Evolutionary conservation across 2,329 filamentous ascomycete genomes (phyloP).

Genomic region (Clonostachys sp.): DNA sequence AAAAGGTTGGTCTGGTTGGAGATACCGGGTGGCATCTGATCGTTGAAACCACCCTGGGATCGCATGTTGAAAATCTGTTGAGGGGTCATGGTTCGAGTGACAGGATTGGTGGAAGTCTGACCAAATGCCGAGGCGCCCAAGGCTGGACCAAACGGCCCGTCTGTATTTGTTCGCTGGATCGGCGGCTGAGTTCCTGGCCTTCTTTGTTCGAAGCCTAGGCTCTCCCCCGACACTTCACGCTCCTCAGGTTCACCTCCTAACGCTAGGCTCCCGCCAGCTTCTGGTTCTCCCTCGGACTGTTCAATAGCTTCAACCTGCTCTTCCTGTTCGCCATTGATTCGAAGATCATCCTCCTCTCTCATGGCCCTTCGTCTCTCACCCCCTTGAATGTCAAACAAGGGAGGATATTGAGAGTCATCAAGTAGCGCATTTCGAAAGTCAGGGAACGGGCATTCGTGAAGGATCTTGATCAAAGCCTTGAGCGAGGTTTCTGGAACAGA

Average conservation of each 20-base stretch:
- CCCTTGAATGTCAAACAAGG: slow-evolving; percentile 77
- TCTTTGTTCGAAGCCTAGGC: slow-evolving; percentile 49
- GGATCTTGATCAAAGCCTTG: slow-evolving; percentile 25
- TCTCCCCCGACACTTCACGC: slow-evolving; percentile 50
- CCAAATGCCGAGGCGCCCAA: slow-evolving; percentile 41
- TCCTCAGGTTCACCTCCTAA: slow-evolving; percentile 92
- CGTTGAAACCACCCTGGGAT: slow-evolving; percentile 53
- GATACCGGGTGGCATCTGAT: slow-evolving; percentile 56
- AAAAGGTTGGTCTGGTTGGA: slow-evolving; percentile 40
- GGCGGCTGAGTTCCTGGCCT: slow-evolving; percentile 71
- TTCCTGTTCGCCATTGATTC: slow-evolving; percentile 40
- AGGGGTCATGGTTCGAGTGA: slow-evolving; percentile 70
- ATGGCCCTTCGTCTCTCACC: slow-evolving; percentile 76
- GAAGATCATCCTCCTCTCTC: slow-evolving; percentile 65
- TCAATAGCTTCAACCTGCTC: slow-evolving; percentile 38
- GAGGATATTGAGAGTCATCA: slow-evolving; percentile 42
- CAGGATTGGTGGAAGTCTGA: slow-evolving; percentile 44
- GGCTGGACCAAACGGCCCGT: slow-evolving; percentile 49
- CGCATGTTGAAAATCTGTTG: slow-evolving; percentile 72
- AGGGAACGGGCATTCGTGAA: slow-evolving; percentile 28
- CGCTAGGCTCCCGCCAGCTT: slow-evolving; percentile 79
- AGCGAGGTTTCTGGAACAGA: slow-evolving; percentile 18
- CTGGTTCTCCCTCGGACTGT: slow-evolving; percentile 67
- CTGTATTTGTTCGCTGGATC: slow-evolving; percentile 59
- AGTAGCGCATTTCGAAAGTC: slow-evolving; percentile 2